Percentiles rank a stretch among this genome's conserved stretches.
These are phyloP conservation scores for Pseudogymnoascus sp. DNA, from an alignment of 2,329 filamentous ascomycete genomes.

Conservation along the genomic window DNA sequence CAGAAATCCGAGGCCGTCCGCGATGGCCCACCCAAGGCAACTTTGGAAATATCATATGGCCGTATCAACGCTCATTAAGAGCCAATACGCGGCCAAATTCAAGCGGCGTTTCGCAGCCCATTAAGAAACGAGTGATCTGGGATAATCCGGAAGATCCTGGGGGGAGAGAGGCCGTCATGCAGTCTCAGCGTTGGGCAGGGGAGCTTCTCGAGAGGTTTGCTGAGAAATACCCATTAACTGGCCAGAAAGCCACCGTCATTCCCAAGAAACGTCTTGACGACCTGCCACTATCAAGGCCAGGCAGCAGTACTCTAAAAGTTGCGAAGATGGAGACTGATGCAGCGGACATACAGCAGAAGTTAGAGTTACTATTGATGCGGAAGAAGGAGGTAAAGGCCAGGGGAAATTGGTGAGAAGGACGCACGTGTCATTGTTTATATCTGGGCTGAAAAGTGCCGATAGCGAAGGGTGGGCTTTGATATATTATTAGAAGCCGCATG, in stretches of 20 bases:
- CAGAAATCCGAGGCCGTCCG: background rate
- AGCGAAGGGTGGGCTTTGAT: background rate
- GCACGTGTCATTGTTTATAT: background rate
- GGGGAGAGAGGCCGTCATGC: background rate
- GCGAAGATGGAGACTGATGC: conserved; percentile 7
- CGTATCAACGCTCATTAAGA: background rate
- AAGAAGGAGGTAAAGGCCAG: conserved; percentile 20
- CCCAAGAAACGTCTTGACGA: conserved; percentile 10
- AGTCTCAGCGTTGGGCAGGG: conserved; percentile 8
- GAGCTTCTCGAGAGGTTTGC: conserved; percentile 10
- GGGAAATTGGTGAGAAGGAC: background rate
- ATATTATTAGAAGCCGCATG: background rate
- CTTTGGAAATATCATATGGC: background rate
- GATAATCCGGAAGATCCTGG: conserved; percentile 5
- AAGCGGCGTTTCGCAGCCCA: background rate
- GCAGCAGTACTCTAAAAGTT: background rate
- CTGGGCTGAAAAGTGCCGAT: background rate
- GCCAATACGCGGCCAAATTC: background rate
- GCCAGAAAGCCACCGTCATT: conserved; percentile 15
- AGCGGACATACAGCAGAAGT: conserved; percentile 22
- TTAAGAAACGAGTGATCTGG: background rate
- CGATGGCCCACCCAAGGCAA: background rate
- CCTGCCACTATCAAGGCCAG: background rate
- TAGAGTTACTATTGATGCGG: conserved; percentile 21
- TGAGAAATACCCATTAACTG: conserved; percentile 27